These are phyloP conservation scores for Fusarium anthophilum DNA, from an alignment of 2,329 filamentous ascomycete species.

Conservation along the genomic window DNA sequence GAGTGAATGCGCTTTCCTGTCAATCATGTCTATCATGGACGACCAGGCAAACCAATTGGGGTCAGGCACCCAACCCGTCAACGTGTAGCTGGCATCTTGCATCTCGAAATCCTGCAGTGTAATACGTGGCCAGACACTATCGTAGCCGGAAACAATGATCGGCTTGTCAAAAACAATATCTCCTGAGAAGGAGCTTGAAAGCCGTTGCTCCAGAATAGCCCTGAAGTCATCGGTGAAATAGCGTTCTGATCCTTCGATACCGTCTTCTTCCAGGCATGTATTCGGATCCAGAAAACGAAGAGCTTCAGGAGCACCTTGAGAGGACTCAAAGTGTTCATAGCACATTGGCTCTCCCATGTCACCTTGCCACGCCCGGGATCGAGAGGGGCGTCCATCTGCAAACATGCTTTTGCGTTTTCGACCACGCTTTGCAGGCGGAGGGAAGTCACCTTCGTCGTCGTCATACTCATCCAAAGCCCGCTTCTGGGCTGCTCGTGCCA, in stretches of 20 bases:
- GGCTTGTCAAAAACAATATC: conserved; percentile 32
- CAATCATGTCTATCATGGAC: conserved; percentile 42
- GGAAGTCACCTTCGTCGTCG: conserved; percentile 25
- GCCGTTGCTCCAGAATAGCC: conserved; percentile 11
- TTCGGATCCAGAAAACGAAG: conserved; percentile 56
- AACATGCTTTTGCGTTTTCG: conserved; percentile 31
- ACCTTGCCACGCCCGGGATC: conserved; percentile 7
- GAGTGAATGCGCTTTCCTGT: conserved; percentile 37
- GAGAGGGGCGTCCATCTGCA: conserved; percentile 4
- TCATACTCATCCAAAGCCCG: conserved; percentile 41
- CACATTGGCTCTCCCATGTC: conserved; percentile 25
- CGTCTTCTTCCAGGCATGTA: conserved; percentile 49
- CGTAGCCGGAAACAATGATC: conserved; percentile 36
- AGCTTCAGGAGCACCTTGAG: conserved; percentile 25
- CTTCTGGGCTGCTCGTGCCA: conserved; percentile 50
- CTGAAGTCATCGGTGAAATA: conserved; percentile 8
- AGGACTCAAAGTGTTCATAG: conserved; percentile 29
- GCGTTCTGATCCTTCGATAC: not conserved
- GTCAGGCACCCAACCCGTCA: conserved; percentile 57
- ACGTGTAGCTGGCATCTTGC: conserved; percentile 51
- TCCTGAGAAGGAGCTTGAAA: not conserved
- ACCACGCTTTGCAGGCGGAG: conserved; percentile 35
- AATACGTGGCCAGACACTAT: conserved; percentile 48
- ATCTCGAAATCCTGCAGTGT: conserved; percentile 49
- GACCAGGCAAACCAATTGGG: conserved; percentile 49